Evolutionary conservation across 2,329 filamentous ascomycete genomes (phyloP).

Genomic region (Grosmannia serpens): DNA sequence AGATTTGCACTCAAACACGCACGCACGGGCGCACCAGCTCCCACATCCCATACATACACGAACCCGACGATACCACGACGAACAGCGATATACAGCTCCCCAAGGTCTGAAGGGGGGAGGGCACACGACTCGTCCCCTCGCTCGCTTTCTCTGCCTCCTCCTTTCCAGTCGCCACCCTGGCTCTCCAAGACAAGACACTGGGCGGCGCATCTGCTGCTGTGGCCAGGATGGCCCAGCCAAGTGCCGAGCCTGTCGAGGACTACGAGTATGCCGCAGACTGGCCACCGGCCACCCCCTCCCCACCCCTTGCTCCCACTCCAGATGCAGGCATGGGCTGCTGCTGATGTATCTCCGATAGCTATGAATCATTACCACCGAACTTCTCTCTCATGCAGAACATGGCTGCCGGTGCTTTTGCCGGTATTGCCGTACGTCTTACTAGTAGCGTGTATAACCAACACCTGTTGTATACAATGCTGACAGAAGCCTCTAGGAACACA

Average conservation of each 20-base stretch:
- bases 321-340: neutral
- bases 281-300: neutral
- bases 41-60: neutral
- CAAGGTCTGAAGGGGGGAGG: neutral
- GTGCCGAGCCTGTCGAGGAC: slow-evolving; percentile 50
- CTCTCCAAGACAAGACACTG: slow-evolving; percentile 48
- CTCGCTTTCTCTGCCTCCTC: neutral
- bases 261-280: slow-evolving; percentile 45
- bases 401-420: slow-evolving; percentile 90
- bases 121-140: neutral
- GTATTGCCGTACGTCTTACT: slow-evolving; percentile 65
- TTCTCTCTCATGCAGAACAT: slow-evolving; percentile 93
- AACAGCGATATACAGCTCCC: neutral
- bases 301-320: too few species aligned
- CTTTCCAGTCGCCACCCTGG: slow-evolving; percentile 41
- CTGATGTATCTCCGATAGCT: slow-evolving; percentile 34
- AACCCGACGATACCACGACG: neutral
- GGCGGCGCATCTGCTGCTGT: slow-evolving; percentile 54
- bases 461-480: neutral
- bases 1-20: too few species aligned
- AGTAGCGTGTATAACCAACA: neutral
- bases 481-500: slow-evolving; percentile 61
- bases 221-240: slow-evolving; percentile 60
- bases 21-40: too few species aligned
- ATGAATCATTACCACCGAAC: slow-evolving; percentile 88